phyloP scores from a whole-genome alignment of 2,329 filamentous ascomycete genomes.

The Epichloe festucae region DNA sequence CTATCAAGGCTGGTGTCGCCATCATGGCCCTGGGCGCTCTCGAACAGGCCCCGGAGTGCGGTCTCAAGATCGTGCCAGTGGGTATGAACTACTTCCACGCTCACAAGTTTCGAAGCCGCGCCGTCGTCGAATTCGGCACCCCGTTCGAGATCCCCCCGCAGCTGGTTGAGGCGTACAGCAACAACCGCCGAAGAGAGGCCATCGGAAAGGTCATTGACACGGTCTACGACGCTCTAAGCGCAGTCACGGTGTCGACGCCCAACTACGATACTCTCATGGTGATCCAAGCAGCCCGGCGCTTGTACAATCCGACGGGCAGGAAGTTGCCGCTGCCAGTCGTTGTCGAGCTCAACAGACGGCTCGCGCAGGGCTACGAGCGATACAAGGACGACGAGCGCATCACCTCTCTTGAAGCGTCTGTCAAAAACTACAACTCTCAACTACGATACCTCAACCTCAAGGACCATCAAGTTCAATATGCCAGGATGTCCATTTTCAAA shows the following conservation, averaged over 20 bases:
- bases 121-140: slow-evolving; percentile 87
- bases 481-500: slow-evolving; percentile 64
- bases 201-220: slow-evolving; percentile 76
- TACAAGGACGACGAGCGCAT: slow-evolving; percentile 89
- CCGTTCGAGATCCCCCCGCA: slow-evolving; percentile 79
- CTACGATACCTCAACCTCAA: slow-evolving; percentile 76
- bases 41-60: slow-evolving; percentile 72
- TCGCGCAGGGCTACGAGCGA: slow-evolving; percentile 81
- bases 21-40: slow-evolving; percentile 94
- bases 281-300: slow-evolving; percentile 81
- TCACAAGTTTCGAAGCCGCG: slow-evolving; percentile 93
- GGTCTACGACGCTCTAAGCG: slow-evolving; percentile 70
- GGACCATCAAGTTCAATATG: slow-evolving; percentile 91
- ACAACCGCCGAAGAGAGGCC: slow-evolving; percentile 71
- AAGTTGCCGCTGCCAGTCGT: slow-evolving; percentile 86
- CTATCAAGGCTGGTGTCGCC: slow-evolving; percentile 89
- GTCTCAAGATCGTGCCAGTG: slow-evolving; percentile 86
- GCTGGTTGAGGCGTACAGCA: slow-evolving; percentile 73
- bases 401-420: slow-evolving; percentile 56
- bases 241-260: slow-evolving; percentile 83
- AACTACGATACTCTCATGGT: slow-evolving; percentile 96
- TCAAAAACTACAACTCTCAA: slow-evolving; percentile 76
- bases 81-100: slow-evolving; percentile 99
- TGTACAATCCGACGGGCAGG: slow-evolving; percentile 91
- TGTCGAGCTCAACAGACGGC: slow-evolving; percentile 82